A percentile compares a stretch with the other conserved stretches of the same genome.
Evolutionary conservation across 305 asterid species (phyloP).

Genomic region (Fraxinus xanthoxyloides): DNA sequence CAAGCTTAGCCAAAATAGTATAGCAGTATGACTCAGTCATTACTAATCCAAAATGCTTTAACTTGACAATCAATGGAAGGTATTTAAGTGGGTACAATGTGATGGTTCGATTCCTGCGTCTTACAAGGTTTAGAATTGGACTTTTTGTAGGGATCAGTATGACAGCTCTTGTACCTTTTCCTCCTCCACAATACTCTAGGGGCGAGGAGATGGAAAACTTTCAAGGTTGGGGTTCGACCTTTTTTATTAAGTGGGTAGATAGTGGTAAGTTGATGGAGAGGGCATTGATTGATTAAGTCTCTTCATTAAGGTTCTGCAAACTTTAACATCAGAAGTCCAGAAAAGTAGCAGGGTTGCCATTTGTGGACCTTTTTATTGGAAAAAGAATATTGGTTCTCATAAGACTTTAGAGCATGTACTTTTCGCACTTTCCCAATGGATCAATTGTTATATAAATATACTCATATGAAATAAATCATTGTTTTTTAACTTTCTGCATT

Average conservation of each 20-base stretch:
- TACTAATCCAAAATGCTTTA: not conserved
- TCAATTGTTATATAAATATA: not conserved
- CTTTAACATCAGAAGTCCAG: slow-evolving; percentile 39
- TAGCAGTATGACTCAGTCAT: not conserved
- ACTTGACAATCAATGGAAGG: slow-evolving; percentile 15
- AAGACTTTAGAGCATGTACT: slow-evolving; percentile 21
- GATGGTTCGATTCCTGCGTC: too few species aligned
- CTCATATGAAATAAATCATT: not conserved
- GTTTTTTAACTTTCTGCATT: not conserved
- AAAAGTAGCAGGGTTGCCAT: slow-evolving; percentile 21
- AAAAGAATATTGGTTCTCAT: slow-evolving; percentile 33
- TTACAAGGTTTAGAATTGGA: too few species aligned
- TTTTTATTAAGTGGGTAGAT: not conserved
- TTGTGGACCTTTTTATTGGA: slow-evolving; percentile 36
- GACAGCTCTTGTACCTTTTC: too few species aligned
- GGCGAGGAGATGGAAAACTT: too few species aligned
- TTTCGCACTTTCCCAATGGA: slow-evolving; percentile 9
- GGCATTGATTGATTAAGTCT: slow-evolving; percentile 31
- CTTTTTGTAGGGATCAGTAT: too few species aligned
- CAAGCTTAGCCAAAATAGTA: not conserved
- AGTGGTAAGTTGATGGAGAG: slow-evolving; percentile 10
- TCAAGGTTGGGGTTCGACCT: too few species aligned
- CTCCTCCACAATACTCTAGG: too few species aligned
- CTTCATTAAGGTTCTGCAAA: slow-evolving; percentile 31
- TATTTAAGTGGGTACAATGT: not conserved